phyloP scores from a whole-genome alignment of 352 stramenopile species.

The Phytophthora meadii region DNA sequence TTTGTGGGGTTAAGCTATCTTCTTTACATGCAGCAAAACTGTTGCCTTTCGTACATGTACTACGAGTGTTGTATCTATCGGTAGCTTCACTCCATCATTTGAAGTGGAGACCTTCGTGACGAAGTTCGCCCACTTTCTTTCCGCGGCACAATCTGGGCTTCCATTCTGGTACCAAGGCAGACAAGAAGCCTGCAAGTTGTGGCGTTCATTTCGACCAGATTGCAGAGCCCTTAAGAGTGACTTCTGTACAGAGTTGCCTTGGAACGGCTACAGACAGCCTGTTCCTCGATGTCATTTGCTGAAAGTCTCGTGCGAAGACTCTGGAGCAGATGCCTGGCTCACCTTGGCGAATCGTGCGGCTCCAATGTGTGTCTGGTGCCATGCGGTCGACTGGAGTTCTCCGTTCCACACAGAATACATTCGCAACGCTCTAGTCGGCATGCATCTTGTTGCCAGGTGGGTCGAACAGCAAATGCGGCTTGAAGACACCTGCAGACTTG shows the following conservation, averaged over 20 bases:
- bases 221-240: slow-evolving; percentile 1
- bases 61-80: no score
- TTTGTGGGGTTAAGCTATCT: neutral
- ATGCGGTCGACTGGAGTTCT: slow-evolving; percentile 2
- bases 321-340: slow-evolving; percentile 16
- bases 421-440: slow-evolving; percentile 1
- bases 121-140: neutral
- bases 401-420: slow-evolving; percentile 9
- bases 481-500: slow-evolving; percentile 7
- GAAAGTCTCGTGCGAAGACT: slow-evolving; percentile 11
- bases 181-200: slow-evolving; percentile 8
- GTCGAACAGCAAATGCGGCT: slow-evolving; percentile 8
- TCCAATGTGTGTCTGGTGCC: neutral
- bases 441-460: slow-evolving; percentile 1
- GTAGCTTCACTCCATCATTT: neutral
- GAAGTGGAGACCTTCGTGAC: neutral
- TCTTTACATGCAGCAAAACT: no score
- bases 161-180: slow-evolving; percentile 4
- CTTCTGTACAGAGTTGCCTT: neutral
- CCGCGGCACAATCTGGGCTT: slow-evolving; percentile 1
- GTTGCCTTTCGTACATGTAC: no score
- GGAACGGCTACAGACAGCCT: slow-evolving; percentile 7
- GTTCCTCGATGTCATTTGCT: slow-evolving; percentile 16
- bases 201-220: slow-evolving; percentile 1
- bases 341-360: neutral